Evolutionary conservation across 2,329 filamentous ascomycete genomes (phyloP).

Genomic region (Paecilomyces dactylethromorphus): DNA sequence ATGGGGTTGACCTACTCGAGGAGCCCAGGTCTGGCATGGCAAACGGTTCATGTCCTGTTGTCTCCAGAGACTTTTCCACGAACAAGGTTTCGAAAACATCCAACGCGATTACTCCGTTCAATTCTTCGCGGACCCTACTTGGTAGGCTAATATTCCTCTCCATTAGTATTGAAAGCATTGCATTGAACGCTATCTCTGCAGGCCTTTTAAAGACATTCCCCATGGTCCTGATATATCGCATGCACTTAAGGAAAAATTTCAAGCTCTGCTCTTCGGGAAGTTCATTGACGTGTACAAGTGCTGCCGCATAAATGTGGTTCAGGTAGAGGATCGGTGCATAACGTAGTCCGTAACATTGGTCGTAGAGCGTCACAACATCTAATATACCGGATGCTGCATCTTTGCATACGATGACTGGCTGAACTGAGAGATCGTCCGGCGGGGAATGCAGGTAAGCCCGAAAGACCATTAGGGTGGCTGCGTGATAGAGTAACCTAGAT

Average conservation of each 20-base stretch:
- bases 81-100: not conserved
- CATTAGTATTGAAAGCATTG: not conserved
- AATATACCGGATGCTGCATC: not conserved
- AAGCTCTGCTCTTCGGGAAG: not conserved
- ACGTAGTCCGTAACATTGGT: slow-evolving; percentile 1
- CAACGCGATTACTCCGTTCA: not conserved
- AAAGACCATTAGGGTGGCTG: not conserved
- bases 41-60: not conserved
- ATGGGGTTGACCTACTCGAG: not conserved
- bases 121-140: not conserved
- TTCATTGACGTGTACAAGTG: not conserved
- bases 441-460: not conserved
- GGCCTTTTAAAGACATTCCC: not conserved
- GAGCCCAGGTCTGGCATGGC: not conserved
- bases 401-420: not conserved
- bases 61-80: not conserved
- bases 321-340: slow-evolving; percentile 1
- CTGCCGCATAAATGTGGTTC: not conserved
- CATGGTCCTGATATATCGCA: not conserved
- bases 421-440: not conserved
- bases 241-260: not conserved
- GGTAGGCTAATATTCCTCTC: not conserved
- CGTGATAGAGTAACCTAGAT: slow-evolving; percentile 1
- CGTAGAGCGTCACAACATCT: not conserved
- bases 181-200: not conserved